These are phyloP conservation scores for Prunus persica DNA, from an alignment of 306 rosid species.

Conservation along the genomic window Prunus_persica_NCBIv2 NC_034010.1:2916001-2916500, in stretches of 20 bases:
- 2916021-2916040: constrained; percentile 55
- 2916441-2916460: constrained; percentile 36
- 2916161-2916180: constrained; percentile 60
- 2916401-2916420: constrained; percentile 70
- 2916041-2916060: constrained; percentile 62
- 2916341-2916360: constrained; percentile 37
- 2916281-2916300: constrained; percentile 84
- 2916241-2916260: constrained; percentile 38
- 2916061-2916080: constrained; percentile 72
- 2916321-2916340: constrained; percentile 57
- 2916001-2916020: constrained; percentile 74
- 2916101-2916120: constrained; percentile 80
- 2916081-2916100: constrained; percentile 62
- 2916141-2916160: constrained; percentile 39
- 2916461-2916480: background rate
- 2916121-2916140: constrained; percentile 71
- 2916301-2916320: constrained; percentile 75
- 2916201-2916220: constrained; percentile 70
- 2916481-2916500: constrained; percentile 19
- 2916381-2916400: constrained; percentile 70
- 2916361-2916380: constrained; percentile 44
- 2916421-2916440: constrained; percentile 53
- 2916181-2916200: constrained; percentile 78
- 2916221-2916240: constrained; percentile 63
- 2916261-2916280: constrained; percentile 57